Evolutionary conservation across 2,329 filamentous ascomycete genomes (phyloP).

Genomic region (Exophiala spinifera): DNA sequence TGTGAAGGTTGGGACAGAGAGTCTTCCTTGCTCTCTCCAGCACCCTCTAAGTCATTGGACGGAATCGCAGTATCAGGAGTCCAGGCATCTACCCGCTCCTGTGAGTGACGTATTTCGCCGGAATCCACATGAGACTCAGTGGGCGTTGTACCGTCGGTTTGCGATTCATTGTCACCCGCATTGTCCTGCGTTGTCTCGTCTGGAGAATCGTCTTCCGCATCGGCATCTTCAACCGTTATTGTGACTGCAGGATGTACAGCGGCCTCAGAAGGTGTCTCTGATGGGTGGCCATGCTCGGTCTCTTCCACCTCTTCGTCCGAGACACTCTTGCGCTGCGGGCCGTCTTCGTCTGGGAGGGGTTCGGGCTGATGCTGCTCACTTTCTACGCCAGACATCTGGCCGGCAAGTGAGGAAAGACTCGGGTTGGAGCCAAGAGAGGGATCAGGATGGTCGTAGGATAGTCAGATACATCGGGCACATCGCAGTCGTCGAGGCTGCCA

Average conservation of each 20-base stretch:
- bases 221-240: constrained; percentile 27
- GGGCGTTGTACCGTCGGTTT: constrained; percentile 20
- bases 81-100: constrained; percentile 12
- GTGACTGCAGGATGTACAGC: constrained; percentile 20
- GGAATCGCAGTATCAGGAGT: not conserved
- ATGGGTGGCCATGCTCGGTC: constrained; percentile 25
- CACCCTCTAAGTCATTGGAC: not conserved
- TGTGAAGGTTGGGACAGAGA: constrained; percentile 26
- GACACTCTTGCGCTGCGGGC: constrained; percentile 3
- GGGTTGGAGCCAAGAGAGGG: constrained; percentile 2
- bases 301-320: constrained; percentile 28
- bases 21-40: constrained; percentile 2
- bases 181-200: constrained; percentile 26
- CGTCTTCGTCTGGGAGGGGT: constrained; percentile 9
- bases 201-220: constrained; percentile 25
- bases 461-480: constrained; percentile 9
- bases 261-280: constrained; percentile 25
- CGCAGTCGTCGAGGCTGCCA: constrained; percentile 5
- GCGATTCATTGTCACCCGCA: constrained; percentile 20
- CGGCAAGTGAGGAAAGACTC: constrained; percentile 11
- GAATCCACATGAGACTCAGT: constrained; percentile 16
- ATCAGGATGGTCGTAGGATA: constrained; percentile 7
- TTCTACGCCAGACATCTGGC: constrained; percentile 28
- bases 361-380: constrained; percentile 18
- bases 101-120: constrained; percentile 12